A percentile compares a stretch with the other conserved stretches of the same genome.
Conservation (phyloP, 768 basidiomycete genomes). For the Brasilioporus rufonigricans region DNA sequence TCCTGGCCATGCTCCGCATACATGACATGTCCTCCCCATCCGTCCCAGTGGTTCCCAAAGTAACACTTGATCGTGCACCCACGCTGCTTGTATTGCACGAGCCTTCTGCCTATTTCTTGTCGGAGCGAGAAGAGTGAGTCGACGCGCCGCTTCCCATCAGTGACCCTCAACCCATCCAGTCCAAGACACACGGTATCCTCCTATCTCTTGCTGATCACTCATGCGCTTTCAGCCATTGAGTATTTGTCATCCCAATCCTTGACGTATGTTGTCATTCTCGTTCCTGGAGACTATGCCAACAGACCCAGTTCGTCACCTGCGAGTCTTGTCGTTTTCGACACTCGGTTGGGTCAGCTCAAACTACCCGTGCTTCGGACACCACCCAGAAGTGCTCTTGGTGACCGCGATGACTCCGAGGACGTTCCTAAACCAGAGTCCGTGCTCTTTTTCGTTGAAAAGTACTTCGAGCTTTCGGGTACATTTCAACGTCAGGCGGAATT, state of each 20-base stretch:
- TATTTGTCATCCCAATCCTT: slow-evolving; percentile 31
- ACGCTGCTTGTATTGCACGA: slow-evolving; percentile 60
- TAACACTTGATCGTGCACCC: slow-evolving; percentile 40
- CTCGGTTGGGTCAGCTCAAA: slow-evolving; percentile 47
- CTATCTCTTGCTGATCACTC: slow-evolving; percentile 49
- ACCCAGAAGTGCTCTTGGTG: slow-evolving; percentile 7
- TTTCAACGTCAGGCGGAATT: slow-evolving; percentile 42
- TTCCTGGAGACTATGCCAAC: slow-evolving; percentile 1
- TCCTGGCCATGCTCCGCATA: slow-evolving; percentile 49
- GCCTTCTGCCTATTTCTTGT: slow-evolving; percentile 52
- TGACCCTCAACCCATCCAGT: not conserved
- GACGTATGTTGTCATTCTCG: slow-evolving; percentile 17
- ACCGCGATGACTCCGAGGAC: slow-evolving; percentile 19
- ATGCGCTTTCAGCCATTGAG: slow-evolving; percentile 42
- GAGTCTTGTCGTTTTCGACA: slow-evolving; percentile 59
- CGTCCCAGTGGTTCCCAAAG: slow-evolving; percentile 27
- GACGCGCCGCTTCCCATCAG: not conserved
- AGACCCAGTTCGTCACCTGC: slow-evolving; percentile 20
- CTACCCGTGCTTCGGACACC: slow-evolving; percentile 45
- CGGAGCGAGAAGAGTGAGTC: slow-evolving; percentile 25
- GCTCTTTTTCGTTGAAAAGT: slow-evolving; percentile 44
- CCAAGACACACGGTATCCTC: slow-evolving; percentile 42
- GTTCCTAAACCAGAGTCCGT: slow-evolving; percentile 34
- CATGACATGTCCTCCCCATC: slow-evolving; percentile 22
- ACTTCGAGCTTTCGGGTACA: slow-evolving; percentile 51